Evolutionary conservation across 495 filamentous ascomycete species (phyloP), one percentile per base, ranked within the genome.

Genomic region (Rhypophila decipiens): DNA sequence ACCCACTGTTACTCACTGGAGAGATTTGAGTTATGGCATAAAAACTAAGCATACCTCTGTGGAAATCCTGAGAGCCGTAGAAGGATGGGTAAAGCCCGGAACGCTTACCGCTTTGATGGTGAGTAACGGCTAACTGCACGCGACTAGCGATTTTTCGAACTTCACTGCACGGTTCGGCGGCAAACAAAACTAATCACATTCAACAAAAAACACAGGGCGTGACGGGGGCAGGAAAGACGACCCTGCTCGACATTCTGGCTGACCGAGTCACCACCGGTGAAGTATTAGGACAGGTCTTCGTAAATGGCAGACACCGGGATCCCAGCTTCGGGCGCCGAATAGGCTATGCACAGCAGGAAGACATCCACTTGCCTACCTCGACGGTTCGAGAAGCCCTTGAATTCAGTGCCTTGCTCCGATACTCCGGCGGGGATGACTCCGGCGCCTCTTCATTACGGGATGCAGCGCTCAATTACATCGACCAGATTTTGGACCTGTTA

Each of bases 301-400:
- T 93, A 15, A 83, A 90, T 55, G 88, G 88, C 10, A 72, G 73
- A 18, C 67, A 74, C 1, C 74, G 86, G 0, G 80, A 76, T 1
- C 55, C 69, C 1, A 78, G 81, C 22, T 95, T 93, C 65, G 83
- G 87, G 57, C 74, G 87, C 18, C 74, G 74, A 4, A 89, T 84
- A 24, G 88, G 88, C 27, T 93, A 86, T 68, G 87, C 80, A 51
- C 79, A 90, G 57, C 88, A 95, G 58, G 82, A 83, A 64, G 88
- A 95, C 69, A 53, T 93, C 9, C 88, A 93, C 57, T 70, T 88
- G 18, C 69, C 78, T 22, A 90, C 86, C 0, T 75, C 82, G 3
- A 96, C 90, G 0, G 87, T 94, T 11, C 76, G 88, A 10, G 89
- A 86, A 48, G 85, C 87, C n/a, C 71, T 95, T 1, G 63, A 75